A percentile compares a stretch with the other conserved stretches of the same genome.
These are phyloP conservation scores for Plasmodium gonderi DNA, from an alignment of 169 alveolate species.

Conservation along the genomic window DNA sequence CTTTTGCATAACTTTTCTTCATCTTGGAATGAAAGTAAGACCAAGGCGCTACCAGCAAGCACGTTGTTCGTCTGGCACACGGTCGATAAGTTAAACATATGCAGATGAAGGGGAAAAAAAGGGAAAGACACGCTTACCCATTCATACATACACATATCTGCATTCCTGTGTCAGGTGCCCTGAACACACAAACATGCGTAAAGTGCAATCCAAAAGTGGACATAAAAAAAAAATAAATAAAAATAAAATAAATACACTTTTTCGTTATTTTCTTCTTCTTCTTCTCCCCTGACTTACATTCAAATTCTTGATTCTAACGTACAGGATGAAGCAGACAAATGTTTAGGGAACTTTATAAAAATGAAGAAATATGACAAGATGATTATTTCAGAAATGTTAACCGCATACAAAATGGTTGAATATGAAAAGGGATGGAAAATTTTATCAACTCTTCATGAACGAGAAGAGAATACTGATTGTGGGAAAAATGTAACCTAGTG, in stretches of 20 bases:
- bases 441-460: conserved; percentile 13
- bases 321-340: conserved; percentile 50
- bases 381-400: background rate
- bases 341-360: conserved; percentile 49
- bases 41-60: too few relatives aligned
- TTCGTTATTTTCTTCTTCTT: background rate
- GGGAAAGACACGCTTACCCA: too few relatives aligned
- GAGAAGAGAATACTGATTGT: background rate
- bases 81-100: background rate
- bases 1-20: conserved; percentile 11
- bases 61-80: too few relatives aligned
- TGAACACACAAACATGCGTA: too few relatives aligned
- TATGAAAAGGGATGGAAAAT: conserved; percentile 8
- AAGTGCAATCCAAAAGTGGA: too few relatives aligned
- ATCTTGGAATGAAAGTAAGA: conserved; percentile 51
- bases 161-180: background rate
- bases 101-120: too few relatives aligned
- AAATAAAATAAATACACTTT: too few relatives aligned
- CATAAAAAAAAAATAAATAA: too few relatives aligned
- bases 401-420: conserved; percentile 30
- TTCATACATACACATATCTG: background rate
- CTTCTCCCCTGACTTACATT: background rate
- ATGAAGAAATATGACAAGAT: conserved; percentile 30
- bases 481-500: background rate
- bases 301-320: background rate